These are phyloP conservation scores for Isatis tinctoria DNA, from an alignment of 345 rosid genomes.

Conservation along the genomic window DNA sequence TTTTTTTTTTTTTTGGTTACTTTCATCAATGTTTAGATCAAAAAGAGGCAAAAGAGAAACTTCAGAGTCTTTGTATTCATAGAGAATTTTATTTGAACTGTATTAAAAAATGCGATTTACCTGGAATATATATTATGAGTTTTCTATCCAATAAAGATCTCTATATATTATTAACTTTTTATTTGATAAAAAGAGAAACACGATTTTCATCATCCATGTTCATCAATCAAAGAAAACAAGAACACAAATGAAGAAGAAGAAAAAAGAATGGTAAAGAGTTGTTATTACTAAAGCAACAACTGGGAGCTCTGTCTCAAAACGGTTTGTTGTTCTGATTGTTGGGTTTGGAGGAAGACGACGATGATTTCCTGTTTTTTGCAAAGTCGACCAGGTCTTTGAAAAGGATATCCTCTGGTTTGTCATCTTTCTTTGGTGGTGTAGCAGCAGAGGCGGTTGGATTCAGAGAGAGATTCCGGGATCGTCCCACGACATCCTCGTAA, in stretches of 20 bases:
- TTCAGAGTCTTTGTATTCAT: slow-evolving; percentile 3
- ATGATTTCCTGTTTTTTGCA: slow-evolving; percentile 71
- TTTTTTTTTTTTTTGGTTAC: background rate
- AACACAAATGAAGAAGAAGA: slow-evolving; percentile 12
- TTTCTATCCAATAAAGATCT: background rate
- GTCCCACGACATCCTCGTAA: slow-evolving; percentile 53
- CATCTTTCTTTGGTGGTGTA: slow-evolving; percentile 46
- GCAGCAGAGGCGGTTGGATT: slow-evolving; percentile 34
- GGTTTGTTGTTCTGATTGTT: slow-evolving; percentile 48
- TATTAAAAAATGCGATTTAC: background rate
- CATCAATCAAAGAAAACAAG: slow-evolving; percentile 21
- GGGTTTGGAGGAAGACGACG: slow-evolving; percentile 62
- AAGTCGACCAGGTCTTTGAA: slow-evolving; percentile 91
- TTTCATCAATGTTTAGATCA: slow-evolving; percentile 7
- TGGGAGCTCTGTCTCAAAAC: slow-evolving; percentile 36
- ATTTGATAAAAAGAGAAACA: slow-evolving; percentile 5
- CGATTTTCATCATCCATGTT: slow-evolving; percentile 11
- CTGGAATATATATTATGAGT: background rate
- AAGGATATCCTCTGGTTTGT: slow-evolving; percentile 76
- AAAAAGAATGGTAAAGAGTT: slow-evolving; percentile 15
- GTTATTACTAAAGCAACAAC: slow-evolving; percentile 17
- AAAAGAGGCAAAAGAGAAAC: background rate
- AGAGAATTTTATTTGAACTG: background rate
- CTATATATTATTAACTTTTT: slow-evolving; percentile 1
- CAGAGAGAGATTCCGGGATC: slow-evolving; percentile 65